Conservation (phyloP, 2,329 filamentous ascomycete species). For the Trichoderma guizhouense region DNA sequence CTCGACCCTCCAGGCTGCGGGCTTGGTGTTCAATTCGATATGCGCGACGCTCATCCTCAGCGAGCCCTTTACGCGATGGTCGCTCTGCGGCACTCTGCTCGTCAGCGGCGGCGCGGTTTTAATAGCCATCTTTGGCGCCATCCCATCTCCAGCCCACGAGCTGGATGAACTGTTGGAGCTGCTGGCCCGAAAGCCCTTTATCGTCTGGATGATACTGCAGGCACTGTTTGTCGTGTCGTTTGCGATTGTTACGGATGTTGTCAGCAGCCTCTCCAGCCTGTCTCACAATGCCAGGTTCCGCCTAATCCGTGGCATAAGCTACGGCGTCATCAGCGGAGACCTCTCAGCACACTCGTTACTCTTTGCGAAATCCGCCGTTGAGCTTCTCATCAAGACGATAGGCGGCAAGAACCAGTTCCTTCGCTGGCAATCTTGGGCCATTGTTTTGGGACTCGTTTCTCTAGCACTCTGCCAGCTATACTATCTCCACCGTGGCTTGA, state of each 20-base stretch:
- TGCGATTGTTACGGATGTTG: constrained; percentile 58
- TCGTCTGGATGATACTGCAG: constrained; percentile 86
- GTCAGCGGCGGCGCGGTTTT: constrained; percentile 85
- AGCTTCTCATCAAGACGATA: constrained; percentile 82
- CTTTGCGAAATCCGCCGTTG: constrained; percentile 93
- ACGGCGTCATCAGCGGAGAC: constrained; percentile 87
- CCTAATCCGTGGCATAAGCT: constrained; percentile 77
- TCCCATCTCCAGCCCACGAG: constrained; percentile 87
- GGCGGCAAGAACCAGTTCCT: constrained; percentile 91
- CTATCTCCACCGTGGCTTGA: constrained; percentile 89
- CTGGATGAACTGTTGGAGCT: constrained; percentile 76
- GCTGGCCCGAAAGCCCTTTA: constrained; percentile 69
- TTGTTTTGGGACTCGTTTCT: constrained; percentile 74
- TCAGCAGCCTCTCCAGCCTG: constrained; percentile 49
- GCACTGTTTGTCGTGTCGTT: constrained; percentile 68
- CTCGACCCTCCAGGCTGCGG: constrained; percentile 91
- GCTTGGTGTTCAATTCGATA: constrained; percentile 97
- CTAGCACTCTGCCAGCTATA: constrained; percentile 90
- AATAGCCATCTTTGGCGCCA: constrained; percentile 90
- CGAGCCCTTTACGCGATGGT: constrained; percentile 92
- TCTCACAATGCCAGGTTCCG: constrained; percentile 65
- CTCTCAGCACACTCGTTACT: constrained; percentile 90
- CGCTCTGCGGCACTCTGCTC: constrained; percentile 82
- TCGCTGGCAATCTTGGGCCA: constrained; percentile 91
- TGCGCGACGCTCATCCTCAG: constrained; percentile 90